phyloP scores from a whole-genome alignment of 129 eudicot genomes.

The Cynara cardunculus region DNA sequence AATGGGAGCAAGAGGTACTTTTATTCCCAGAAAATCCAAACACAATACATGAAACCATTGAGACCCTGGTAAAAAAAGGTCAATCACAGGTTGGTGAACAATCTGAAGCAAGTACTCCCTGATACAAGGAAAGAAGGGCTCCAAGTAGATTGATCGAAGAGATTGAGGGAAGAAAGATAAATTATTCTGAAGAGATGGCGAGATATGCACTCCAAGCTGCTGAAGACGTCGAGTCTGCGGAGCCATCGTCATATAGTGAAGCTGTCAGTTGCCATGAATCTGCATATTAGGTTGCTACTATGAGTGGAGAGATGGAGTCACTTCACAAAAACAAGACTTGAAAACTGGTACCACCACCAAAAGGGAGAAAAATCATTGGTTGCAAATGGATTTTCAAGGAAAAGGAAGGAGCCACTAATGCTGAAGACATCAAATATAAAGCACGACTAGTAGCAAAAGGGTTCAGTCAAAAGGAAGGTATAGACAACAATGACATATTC shows the following conservation, averaged over 20 bases:
- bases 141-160: background rate
- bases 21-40: background rate
- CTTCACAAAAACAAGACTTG: background rate
- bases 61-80: background rate
- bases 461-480: background rate
- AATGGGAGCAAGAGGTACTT: background rate
- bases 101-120: no score
- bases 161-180: background rate
- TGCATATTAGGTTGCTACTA: background rate
- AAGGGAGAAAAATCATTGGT: background rate
- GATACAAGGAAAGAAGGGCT: background rate
- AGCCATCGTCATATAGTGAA: background rate
- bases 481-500: background rate
- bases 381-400: constrained; percentile 3
- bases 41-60: background rate
- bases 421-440: background rate
- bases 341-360: background rate
- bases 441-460: background rate
- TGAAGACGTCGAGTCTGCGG: background rate
- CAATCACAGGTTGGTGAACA: background rate
- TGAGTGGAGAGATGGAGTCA: background rate
- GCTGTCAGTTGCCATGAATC: background rate
- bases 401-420: background rate
- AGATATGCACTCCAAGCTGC: background rate
- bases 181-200: background rate